A percentile compares a stretch with the other conserved stretches of the same genome.
phyloP scores from a whole-genome alignment of 768 basidiomycete genomes.

The Daedaleopsis nitida region DNA sequence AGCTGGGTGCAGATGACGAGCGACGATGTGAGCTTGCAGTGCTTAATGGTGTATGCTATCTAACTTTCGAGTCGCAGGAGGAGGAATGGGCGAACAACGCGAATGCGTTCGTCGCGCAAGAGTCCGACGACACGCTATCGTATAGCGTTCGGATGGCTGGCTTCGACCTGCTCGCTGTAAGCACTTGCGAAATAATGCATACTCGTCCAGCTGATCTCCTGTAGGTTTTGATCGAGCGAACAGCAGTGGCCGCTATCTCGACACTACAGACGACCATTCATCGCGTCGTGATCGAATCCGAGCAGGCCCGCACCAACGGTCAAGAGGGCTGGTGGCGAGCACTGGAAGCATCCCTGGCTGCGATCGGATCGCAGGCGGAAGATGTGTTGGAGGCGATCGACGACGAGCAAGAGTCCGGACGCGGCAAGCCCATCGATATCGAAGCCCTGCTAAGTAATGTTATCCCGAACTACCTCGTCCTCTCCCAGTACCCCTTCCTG shows the following conservation, averaged over 20 bases:
- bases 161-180: constrained; percentile 81
- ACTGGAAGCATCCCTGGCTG: constrained; percentile 82
- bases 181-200: background rate
- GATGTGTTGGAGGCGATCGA: constrained; percentile 75
- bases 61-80: constrained; percentile 51
- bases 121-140: constrained; percentile 85
- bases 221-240: constrained; percentile 50
- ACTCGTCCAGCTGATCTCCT: background rate
- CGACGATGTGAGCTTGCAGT: constrained; percentile 67
- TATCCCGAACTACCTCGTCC: constrained; percentile 72
- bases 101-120: constrained; percentile 92
- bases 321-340: constrained; percentile 86
- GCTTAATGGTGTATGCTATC: background rate
- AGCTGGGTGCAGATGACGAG: constrained; percentile 84
- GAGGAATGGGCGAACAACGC: constrained; percentile 89
- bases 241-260: constrained; percentile 49
- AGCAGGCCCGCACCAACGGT: constrained; percentile 54
- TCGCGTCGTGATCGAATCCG: constrained; percentile 58
- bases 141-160: constrained; percentile 85
- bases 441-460: constrained; percentile 74
- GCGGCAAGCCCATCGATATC: constrained; percentile 72
- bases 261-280: constrained; percentile 58
- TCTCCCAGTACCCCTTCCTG: constrained; percentile 82
- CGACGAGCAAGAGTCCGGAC: constrained; percentile 68
- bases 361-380: constrained; percentile 79